Evolutionary conservation across 1,284 basidiomycete species (phyloP), one percentile per base, ranked within the genome.

Genomic region (Pseudozyma hubeiensis): DNA sequence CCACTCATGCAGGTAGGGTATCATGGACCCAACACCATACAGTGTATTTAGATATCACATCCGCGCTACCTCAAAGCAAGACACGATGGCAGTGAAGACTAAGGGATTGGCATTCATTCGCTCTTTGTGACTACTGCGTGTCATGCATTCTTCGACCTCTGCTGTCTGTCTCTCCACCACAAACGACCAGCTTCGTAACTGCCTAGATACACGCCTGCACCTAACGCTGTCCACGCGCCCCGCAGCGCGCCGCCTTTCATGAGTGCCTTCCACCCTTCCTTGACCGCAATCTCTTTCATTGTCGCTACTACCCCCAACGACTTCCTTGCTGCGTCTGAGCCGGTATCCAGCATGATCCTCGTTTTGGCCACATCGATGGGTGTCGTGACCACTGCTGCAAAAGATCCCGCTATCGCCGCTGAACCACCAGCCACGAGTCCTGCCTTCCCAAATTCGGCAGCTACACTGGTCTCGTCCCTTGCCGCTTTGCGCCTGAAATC

Each of bases 321-420:
- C 11, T 29, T 43, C 17, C 41, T 33, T 4, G 37, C 57, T 17
- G 37, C 56, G 11, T 54, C 57, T 17, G 46, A 31, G 11, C 57
- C 53, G 4, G 64, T 63, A 17, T 64, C 57, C 6, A 79, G 52
- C 78, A 79, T 79, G 51, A 79, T 78, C n/a, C 75, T 53, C 3
- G 78, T 79, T 66, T 79, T 79, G 44, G 78, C 78, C 10, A 78
- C 75, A 30, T 79, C 78, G 40, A 79, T 78, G 6, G 78, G 78
- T 7, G 78, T 79, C 1, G 75, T 75, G 7, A 78, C 47, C 9
- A 69, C 55, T 1, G 78, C 78, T 5, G 78, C 59, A 30, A 78
- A 60, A 4, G 71, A 72, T 0, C 78, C 78, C 4, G 78, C 75
- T 7, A 66, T 46, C 30, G 73, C 73, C 13, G 78, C 76, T 29